Conservation (phyloP, 192 early-diverging fungal genomes). For the Entomortierella parvispora region DNA sequence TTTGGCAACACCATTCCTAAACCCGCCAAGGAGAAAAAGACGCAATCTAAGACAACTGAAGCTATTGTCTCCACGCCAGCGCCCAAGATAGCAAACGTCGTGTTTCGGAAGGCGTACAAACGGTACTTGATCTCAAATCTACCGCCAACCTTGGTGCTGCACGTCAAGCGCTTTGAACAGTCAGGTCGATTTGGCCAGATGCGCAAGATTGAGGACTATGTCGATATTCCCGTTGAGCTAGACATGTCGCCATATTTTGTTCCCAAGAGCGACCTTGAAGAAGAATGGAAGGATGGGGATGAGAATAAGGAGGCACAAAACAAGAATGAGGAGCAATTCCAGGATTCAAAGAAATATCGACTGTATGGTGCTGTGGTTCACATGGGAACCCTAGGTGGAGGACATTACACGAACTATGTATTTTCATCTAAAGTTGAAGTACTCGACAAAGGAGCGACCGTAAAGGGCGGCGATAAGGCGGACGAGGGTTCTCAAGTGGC, state of each 20-base stretch:
- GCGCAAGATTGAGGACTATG: constrained; percentile 57
- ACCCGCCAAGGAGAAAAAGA: too few species aligned
- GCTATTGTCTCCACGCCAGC: neutral
- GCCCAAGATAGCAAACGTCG: constrained; percentile 20
- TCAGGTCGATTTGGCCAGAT: constrained; percentile 48
- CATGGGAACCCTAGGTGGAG: constrained; percentile 52
- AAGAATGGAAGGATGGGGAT: constrained; percentile 25
- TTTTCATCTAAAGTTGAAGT: constrained; percentile 31
- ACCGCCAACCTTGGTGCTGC: constrained; percentile 55
- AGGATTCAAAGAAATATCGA: constrained; percentile 40
- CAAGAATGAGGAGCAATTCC: neutral
- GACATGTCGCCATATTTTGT: constrained; percentile 53
- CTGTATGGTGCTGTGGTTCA: constrained; percentile 61
- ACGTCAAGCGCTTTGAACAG: constrained; percentile 59
- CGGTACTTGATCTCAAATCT: constrained; percentile 52
- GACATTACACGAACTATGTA: constrained; percentile 58
- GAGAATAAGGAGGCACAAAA: neutral
- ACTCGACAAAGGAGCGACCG: constrained; percentile 2
- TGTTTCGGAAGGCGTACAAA: constrained; percentile 52
- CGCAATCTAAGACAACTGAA: neutral
- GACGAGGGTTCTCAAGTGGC: neutral
- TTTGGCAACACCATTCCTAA: constrained; percentile 32
- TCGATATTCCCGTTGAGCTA: constrained; percentile 51
- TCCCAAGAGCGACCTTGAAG: constrained; percentile 40
- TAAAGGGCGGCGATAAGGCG: constrained; percentile 1